Base-by-base conservation (phyloP, 371 early-diverging fungal genomes). In the Nosema muscidifuracis region DNA sequence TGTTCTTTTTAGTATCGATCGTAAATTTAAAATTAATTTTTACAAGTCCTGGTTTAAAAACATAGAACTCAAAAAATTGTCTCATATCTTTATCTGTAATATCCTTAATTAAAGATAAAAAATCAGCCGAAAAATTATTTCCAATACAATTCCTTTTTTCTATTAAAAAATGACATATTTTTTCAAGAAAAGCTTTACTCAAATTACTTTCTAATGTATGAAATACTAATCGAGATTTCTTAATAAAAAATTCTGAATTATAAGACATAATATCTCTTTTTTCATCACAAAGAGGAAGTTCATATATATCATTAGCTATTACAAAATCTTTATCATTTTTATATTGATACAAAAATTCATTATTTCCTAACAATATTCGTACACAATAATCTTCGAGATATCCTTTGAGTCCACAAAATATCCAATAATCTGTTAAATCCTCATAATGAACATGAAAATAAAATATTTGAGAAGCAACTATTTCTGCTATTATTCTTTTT, bases 161-260 rank as follows among this genome's bases (percentile, higher is more conserved):
- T 20, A 75, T 43, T 2, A 73, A 22, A 56, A 67, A 68, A 22
- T 71, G 73, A 58, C 76, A 47, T 31, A 84, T 84, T 60, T 82
- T 84, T 69, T 84, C 78, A 64, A 84, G 66, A 73, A 84, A 84
- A 7, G 84, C 84, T 51, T 53, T 55, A 16, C 79, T 79, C 6
- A 80, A 63, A 60, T 82, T 81, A 51, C 71, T 71, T 57, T 84
- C 81, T n/a, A 84, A 43, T 18, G 74, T 56, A 44, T 78, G 80
- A 44, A 84, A 75, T 38, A 84, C 63, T 16, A 78, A 38, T 36
- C 69, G 71, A 10, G 78, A 24, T 53, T 84, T 84, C 26, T 61
- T 75, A 34, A 43, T 72, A 57, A 81, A 82, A 65, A 84, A 84
- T 13, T 38, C 43, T 10, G 47, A 31, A 12, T 57, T 58, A 43